phyloP scores from a whole-genome alignment of 208 protist genomes.

The Entamoeba dispar region DNA sequence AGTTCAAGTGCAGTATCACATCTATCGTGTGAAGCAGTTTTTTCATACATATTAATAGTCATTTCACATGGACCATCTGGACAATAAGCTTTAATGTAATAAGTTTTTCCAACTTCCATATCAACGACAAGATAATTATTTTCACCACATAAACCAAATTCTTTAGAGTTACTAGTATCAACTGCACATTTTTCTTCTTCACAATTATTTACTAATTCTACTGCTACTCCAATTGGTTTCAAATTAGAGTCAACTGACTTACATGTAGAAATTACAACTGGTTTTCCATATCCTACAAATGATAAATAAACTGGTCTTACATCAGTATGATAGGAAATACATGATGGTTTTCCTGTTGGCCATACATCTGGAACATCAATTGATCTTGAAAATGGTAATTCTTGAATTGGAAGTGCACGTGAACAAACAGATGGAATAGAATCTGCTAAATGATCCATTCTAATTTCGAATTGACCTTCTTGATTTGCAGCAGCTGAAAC shows the following conservation, averaged over 20 bases:
- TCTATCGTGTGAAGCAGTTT: neutral
- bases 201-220: neutral
- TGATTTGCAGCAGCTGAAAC: neutral
- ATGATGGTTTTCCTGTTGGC: neutral
- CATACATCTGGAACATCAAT: neutral
- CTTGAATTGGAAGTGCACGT: neutral
- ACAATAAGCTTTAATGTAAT: neutral
- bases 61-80: neutral
- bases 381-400: neutral
- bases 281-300: neutral
- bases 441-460: neutral
- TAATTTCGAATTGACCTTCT: neutral
- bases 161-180: neutral
- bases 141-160: neutral
- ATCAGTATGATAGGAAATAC: neutral
- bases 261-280: neutral
- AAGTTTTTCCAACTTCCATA: neutral
- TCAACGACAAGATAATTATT: neutral
- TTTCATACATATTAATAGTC: neutral
- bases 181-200: neutral
- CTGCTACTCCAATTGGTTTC: neutral
- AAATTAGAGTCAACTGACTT: neutral
- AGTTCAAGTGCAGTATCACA: neutral
- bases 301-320: neutral
- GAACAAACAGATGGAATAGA: neutral